Base-by-base conservation (phyloP, 106 monocot genomes). In the Agapanthus africanus region DNA sequence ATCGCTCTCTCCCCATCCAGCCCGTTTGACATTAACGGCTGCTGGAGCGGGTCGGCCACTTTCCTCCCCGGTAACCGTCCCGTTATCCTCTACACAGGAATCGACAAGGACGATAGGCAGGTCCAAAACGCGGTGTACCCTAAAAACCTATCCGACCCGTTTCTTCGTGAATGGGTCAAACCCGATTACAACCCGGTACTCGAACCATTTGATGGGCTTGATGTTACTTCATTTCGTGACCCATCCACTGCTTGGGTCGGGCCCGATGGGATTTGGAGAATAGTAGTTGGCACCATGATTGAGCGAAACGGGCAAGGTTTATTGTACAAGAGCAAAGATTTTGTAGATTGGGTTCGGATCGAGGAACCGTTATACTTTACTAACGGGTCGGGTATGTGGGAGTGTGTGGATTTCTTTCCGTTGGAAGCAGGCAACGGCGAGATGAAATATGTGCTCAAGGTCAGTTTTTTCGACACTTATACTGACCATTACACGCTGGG, bases 21-120 rank as follows among this genome's bases (percentile, higher is more conserved):
- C 31, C 76, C 82, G 2, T 86, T 71, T 36, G 86, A 86, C 54
- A 49, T 64, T 40, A 70, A 82, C 38, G 86, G 86, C 23, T 86
- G 86, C 71, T 82, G 78, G 75, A 75, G 72, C 14, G 85, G 85
- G 27, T 86, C 85, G 18, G 65, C 75, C 71, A 86, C 85, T 31
- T 73, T 86, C 49, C 76, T 79, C 35, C 79, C 72, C 4, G 72
- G 67, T 41, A 59, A 71, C 70, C 63, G 27, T 44, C 86, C 81
- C 10, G 76, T 73, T 21, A 79, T 86, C 50, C 66, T 86, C 72
- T 86, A 86, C 74, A 85, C 85, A n/a, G 76, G 85, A 36, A 44
- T 63, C 40, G 76, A 74, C 66, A 11, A 31, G 7, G 13, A 40
- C 1, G 51, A 66, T 7, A 16, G 63, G 18, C 74, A 81, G 32